These are phyloP conservation scores for Lasiodiplodia gonubiensis DNA, from an alignment of 2,329 filamentous ascomycete species.

Conservation along the genomic window DNA sequence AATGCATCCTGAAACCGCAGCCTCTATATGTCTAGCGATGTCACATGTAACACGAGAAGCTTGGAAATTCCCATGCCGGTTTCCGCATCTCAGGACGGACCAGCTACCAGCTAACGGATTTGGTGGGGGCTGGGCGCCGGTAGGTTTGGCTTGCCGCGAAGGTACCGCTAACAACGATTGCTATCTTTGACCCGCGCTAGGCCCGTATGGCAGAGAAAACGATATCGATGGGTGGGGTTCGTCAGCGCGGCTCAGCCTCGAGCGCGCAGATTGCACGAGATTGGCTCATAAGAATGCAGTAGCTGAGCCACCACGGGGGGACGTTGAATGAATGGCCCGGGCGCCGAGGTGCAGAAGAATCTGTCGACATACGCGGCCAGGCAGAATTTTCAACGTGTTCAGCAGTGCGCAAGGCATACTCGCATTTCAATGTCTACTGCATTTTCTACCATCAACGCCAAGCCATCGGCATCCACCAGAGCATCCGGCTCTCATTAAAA, in stretches of 20 bases:
- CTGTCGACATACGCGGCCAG: background rate
- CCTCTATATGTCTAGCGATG: background rate
- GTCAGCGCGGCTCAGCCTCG: background rate
- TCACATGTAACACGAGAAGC: background rate
- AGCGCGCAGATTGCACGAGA: background rate
- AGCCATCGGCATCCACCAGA: background rate
- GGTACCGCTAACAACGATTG: background rate
- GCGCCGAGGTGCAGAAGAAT: background rate
- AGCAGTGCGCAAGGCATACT: background rate
- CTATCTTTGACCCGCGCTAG: background rate
- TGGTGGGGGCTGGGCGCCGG: background rate
- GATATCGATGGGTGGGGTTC: background rate
- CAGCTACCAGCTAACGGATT: background rate
- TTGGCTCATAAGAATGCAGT: background rate
- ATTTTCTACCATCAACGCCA: slow-evolving; percentile 2
- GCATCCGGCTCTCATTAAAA: background rate
- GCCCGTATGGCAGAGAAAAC: background rate
- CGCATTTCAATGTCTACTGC: background rate
- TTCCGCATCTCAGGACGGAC: background rate
- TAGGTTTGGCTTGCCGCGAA: background rate
- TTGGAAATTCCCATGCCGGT: background rate
- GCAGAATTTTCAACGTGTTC: background rate
- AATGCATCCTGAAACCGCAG: slow-evolving; percentile 1
- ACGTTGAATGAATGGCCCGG: background rate
- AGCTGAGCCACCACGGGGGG: background rate